Evolutionary conservation across 768 basidiomycete species (phyloP), one percentile per base, ranked within the genome.

Genomic region (Candolleomyces aberdarensis): DNA sequence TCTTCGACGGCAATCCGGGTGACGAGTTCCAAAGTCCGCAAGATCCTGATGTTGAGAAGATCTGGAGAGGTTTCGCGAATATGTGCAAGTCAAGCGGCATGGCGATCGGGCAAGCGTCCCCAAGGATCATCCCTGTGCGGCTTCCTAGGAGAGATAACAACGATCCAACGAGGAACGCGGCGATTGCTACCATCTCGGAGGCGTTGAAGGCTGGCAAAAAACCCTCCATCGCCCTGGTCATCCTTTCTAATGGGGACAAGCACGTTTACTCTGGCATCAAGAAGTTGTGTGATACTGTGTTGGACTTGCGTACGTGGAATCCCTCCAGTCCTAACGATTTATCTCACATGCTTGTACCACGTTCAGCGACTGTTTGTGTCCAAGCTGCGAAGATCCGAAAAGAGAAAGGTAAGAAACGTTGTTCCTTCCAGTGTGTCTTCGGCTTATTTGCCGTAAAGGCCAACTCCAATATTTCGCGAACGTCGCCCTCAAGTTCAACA

Each of bases 401-500:
- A 70, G 81, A 86, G 58, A 83, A 72, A 63, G 86, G 85, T 76
- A 13, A 61, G 67, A 59, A 62, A n/a, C 77, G 74, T 63, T 74
- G 43, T n/a, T 17, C 40, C 9, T n/a, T 26, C 1, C 43, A 19
- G 29, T 17, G 56, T 29, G 74, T 1, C 66, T 59, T 52, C 69
- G 70, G 48, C 74, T 74, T 14, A 49, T 32, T 44, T 5, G 5
- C 11, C 6, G 36, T 36, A 1, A 3, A 80, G 86, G 87, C 13
- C 88, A 91, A 64, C 59, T 74, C 10, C 80, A 83, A 63, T 94
- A 92, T 68, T 89, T 89, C 57, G 89, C 90, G 14, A 94, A 92
- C 67, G 87, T 93, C 48, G 87, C 89, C 2, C 74, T 94, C 57
- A 93, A 94, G 68, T 80, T 93, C 53, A 94, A 94, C 67, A 85